Conservation (phyloP, 495 filamentous ascomycete species). For the Massariosphaeria phaeospora region DNA sequence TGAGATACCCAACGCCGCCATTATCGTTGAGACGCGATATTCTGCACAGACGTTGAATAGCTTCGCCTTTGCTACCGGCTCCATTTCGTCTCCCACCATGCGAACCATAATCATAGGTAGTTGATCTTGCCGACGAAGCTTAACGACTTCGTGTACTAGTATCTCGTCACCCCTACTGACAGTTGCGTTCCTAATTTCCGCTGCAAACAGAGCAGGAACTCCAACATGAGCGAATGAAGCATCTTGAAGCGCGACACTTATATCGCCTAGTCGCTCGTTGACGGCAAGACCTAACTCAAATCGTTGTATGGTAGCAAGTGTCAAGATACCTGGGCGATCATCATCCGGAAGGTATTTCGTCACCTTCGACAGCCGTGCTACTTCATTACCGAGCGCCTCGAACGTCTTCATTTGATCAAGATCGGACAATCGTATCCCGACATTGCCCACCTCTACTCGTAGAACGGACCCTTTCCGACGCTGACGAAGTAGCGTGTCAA, state of each 20-base stretch:
- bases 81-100: constrained; percentile 88
- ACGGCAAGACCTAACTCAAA: constrained; percentile 56
- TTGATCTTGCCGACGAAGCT: constrained; percentile 32
- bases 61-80: constrained; percentile 83
- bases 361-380: constrained; percentile 76
- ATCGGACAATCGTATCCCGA: constrained; percentile 55
- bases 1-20: constrained; percentile 66
- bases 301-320: constrained; percentile 60
- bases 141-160: constrained; percentile 55
- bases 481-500: constrained; percentile 88
- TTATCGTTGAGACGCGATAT: constrained; percentile 75
- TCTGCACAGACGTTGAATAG: constrained; percentile 75
- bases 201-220: constrained; percentile 71
- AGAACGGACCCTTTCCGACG: constrained; percentile 83
- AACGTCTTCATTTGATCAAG: constrained; percentile 59
- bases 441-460: constrained; percentile 58
- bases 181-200: constrained; percentile 58
- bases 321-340: constrained; percentile 84
- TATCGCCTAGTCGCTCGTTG: constrained; percentile 56
- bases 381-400: constrained; percentile 66
- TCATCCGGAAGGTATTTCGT: constrained; percentile 95
- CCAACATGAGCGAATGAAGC: constrained; percentile 78
- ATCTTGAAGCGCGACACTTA: constrained; percentile 54
- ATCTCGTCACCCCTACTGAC: constrained; percentile 67
- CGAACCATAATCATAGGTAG: constrained; percentile 69